phyloP scores from a whole-genome alignment of 129 eudicot species.

The Artemisia annua region DNA sequence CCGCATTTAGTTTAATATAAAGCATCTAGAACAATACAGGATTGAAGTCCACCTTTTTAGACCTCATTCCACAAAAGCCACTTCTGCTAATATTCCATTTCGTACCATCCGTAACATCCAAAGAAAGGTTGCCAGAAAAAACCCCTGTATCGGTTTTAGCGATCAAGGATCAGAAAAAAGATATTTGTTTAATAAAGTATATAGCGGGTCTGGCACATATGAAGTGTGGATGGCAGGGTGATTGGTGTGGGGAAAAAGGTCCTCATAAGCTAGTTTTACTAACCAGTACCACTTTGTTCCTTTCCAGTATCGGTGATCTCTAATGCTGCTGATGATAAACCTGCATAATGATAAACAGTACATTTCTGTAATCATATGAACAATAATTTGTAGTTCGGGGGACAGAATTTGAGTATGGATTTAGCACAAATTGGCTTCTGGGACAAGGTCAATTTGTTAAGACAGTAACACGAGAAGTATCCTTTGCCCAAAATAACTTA shows the following conservation, averaged over 20 bases:
- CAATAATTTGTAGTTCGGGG: not conserved
- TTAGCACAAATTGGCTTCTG: not conserved
- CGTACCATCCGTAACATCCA: slow-evolving; percentile 71
- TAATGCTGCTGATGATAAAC: slow-evolving; percentile 92
- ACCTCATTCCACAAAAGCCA: slow-evolving; percentile 98
- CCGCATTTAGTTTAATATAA: not conserved
- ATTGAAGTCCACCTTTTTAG: slow-evolving; percentile 65
- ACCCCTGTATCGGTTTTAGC: slow-evolving; percentile 44
- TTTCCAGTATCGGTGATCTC: slow-evolving; percentile 66
- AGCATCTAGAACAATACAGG: not conserved
- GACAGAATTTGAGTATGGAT: slow-evolving; percentile 3
- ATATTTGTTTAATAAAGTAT: not conserved
- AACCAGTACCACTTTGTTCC: slow-evolving; percentile 57
- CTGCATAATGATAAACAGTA: slow-evolving; percentile 25
- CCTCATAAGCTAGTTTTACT: slow-evolving; percentile 24
- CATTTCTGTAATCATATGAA: not conserved
- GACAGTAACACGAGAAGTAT: not conserved
- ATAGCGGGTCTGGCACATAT: slow-evolving; percentile 2
- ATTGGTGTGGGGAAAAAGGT: not conserved
- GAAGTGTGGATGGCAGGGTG: not conserved
- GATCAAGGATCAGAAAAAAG: not conserved
- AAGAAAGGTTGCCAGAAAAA: slow-evolving; percentile 88
- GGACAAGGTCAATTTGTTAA: not conserved
- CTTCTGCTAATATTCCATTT: slow-evolving; percentile 88
- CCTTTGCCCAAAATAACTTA: not conserved